phyloP scores from a whole-genome alignment of 495 filamentous ascomycete species.

The Tuber umbilicatum region DNA sequence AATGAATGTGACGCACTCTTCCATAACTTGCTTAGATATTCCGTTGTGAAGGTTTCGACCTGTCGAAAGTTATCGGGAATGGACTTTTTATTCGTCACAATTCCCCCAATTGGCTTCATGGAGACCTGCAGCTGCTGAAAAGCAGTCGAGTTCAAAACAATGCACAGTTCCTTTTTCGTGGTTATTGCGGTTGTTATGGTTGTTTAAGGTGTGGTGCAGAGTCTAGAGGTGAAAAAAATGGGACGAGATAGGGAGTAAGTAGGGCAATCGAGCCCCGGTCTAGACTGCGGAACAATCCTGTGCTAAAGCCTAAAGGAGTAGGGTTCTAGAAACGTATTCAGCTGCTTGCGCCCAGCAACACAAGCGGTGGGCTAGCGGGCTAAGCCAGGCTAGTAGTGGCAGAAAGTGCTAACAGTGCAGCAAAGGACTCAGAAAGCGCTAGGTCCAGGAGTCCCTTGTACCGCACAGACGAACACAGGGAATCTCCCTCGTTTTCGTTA shows the following conservation, averaged over 20 bases:
- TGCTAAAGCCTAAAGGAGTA: constrained; percentile 33
- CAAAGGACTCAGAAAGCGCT: neutral
- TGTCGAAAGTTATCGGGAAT: constrained; percentile 39
- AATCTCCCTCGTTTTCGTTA: constrained; percentile 27
- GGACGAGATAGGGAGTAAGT: constrained; percentile 39
- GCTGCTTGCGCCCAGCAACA: constrained; percentile 12
- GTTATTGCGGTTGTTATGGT: neutral
- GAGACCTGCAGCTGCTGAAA: constrained; percentile 27
- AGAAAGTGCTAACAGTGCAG: neutral
- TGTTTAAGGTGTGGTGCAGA: neutral
- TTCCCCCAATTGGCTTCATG: constrained; percentile 42
- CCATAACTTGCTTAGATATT: constrained; percentile 40
- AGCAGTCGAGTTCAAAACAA: constrained; percentile 6
- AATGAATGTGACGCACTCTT: constrained; percentile 38
- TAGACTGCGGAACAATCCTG: constrained; percentile 16
- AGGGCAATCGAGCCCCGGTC: constrained; percentile 14
- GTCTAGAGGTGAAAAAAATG: constrained; percentile 10
- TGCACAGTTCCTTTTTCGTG: neutral
- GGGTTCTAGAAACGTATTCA: constrained; percentile 26
- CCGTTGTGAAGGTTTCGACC: constrained; percentile 39
- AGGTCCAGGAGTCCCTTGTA: constrained; percentile 12
- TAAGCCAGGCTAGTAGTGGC: neutral
- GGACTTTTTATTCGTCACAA: constrained; percentile 40
- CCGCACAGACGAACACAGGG: constrained; percentile 7
- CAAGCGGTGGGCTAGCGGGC: neutral